These are phyloP conservation scores for Torulaspora maleeae DNA, from an alignment of 805 yeast genomes.

Conservation along the genomic window DNA sequence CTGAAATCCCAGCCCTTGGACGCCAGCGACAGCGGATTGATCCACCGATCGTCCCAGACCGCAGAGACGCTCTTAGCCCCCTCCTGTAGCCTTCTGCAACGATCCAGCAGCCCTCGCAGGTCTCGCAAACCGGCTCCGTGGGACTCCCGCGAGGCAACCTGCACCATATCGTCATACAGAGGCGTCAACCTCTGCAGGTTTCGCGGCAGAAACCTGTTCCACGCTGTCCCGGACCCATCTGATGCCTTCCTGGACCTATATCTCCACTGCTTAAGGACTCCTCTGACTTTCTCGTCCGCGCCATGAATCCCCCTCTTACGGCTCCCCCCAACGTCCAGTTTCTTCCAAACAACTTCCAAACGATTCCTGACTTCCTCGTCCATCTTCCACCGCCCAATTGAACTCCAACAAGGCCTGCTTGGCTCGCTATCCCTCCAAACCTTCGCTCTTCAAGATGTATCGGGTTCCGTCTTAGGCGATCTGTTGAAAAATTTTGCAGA, in stretches of 20 bases:
- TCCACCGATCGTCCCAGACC: slow-evolving; percentile 20
- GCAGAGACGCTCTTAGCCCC: slow-evolving; percentile 7
- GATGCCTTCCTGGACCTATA: slow-evolving; percentile 10
- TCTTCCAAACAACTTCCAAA: slow-evolving; percentile 4
- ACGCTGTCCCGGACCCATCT: not conserved
- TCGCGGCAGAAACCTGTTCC: slow-evolving; percentile 10
- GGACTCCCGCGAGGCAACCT: slow-evolving; percentile 3
- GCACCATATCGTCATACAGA: slow-evolving; percentile 13
- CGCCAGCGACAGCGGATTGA: slow-evolving; percentile 19
- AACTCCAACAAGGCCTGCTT: not conserved
- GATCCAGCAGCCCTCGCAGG: slow-evolving; percentile 9
- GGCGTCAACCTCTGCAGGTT: slow-evolving; percentile 4
- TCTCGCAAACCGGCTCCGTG: slow-evolving; percentile 13
- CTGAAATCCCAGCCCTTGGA: slow-evolving; percentile 20
- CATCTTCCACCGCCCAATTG: slow-evolving; percentile 1
- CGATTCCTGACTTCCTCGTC: slow-evolving; percentile 1
- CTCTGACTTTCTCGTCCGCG: not conserved
- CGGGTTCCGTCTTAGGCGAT: slow-evolving; percentile 1
- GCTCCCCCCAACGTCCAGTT: slow-evolving; percentile 3
- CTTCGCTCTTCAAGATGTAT: not conserved
- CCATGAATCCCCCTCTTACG: slow-evolving; percentile 1
- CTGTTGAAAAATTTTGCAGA: slow-evolving; percentile 2
- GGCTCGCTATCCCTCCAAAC: not conserved
- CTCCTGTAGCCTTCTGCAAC: slow-evolving; percentile 11
- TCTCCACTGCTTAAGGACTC: slow-evolving; percentile 15